Evolutionary conservation across 305 asterid genomes (phyloP), one percentile per base, ranked within the genome.

Genomic region (Fraxinus paxiana): DNA sequence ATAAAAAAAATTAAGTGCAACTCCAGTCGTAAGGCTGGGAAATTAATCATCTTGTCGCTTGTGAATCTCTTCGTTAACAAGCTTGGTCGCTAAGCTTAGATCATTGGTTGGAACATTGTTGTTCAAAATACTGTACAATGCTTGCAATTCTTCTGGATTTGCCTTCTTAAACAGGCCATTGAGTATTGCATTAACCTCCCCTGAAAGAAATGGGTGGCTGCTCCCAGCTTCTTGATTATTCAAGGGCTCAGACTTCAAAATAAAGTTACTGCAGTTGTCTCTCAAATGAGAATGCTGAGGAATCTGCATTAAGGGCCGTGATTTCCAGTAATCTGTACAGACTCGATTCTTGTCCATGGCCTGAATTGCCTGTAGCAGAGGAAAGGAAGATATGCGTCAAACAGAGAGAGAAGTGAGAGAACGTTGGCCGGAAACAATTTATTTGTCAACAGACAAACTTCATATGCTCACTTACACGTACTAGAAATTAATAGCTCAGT

Each of bases 251-350:
- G 86, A 65, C 84, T 88, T 88, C 82, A 88, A 26, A 33, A 18
- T 82, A 43, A 56, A 13, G 80, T 85, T 81, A 76, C 41, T 74
- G 46, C 69, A 76, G 79, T 59, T 77, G 73, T 82, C 87, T 63
- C 80, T 84, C 22, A 78, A 75, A 70, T 79, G 86, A 54, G 86
- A 56, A 63, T 86, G 90, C 51, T 76, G 84, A n/a, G 93, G 89
- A 73, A 87, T 89, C 82, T 87, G 93, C 90, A 87, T 85, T 15
- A 86, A 82, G 13, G 96, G 94, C 87, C 94, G 88, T 6, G 98
- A 92, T 83, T 88, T 90, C 99, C 99, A 96, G 88, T 92, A 92
- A 76, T 89, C 91, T 0, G 83, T 75, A 79, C 97, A 92, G 26
- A 89, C 88, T 51, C 88, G 88, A 82, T 83, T 85, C 79, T 77